A percentile compares a stretch with the other conserved stretches of the same genome.
Conservation (phyloP, 169 alveolate genomes). For the Theileria parva region DNA sequence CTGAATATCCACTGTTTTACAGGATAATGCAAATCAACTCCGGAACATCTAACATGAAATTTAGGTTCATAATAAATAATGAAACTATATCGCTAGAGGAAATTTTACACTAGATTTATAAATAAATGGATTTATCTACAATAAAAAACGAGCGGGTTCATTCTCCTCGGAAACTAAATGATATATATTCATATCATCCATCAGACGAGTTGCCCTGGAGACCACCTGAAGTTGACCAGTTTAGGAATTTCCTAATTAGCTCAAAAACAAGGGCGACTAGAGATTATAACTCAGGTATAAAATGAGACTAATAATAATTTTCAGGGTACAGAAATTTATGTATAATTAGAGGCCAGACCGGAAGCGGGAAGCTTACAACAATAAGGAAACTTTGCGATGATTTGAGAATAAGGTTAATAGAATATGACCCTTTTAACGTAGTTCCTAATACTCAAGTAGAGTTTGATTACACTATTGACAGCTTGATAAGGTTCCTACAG, state of each 20-base stretch:
- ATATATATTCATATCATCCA: neutral
- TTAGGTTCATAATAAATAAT: conserved; percentile 9
- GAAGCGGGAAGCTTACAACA: conserved; percentile 59
- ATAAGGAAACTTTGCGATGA: conserved; percentile 43
- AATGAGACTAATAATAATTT: neutral
- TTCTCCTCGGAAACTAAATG: neutral
- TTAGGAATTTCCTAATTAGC: conserved; percentile 24
- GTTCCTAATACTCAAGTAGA: conserved; percentile 21
- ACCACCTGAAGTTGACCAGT: conserved; percentile 33
- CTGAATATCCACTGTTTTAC: neutral
- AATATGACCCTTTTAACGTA: conserved; percentile 59
- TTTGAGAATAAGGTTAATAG: conserved; percentile 44
- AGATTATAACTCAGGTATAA: neutral
- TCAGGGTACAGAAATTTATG: conserved; percentile 36
- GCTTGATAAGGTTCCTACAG: conserved; percentile 51
- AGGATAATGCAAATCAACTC: conserved; percentile 26
- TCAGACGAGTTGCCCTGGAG: conserved; percentile 63
- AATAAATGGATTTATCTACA: conserved; percentile 24
- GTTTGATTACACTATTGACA: neutral
- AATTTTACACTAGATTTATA: neutral
- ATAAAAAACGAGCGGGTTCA: neutral
- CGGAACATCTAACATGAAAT: conserved; percentile 2
- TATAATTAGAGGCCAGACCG: conserved; percentile 53
- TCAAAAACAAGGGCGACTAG: conserved; percentile 6
- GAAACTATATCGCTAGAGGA: conserved; percentile 17